Percentiles rank a stretch among this genome's conserved stretches.
These are phyloP conservation scores for Wickerhamomyces rabaulensis DNA, from an alignment of 805 yeast genomes.

Conservation along the genomic window DNA sequence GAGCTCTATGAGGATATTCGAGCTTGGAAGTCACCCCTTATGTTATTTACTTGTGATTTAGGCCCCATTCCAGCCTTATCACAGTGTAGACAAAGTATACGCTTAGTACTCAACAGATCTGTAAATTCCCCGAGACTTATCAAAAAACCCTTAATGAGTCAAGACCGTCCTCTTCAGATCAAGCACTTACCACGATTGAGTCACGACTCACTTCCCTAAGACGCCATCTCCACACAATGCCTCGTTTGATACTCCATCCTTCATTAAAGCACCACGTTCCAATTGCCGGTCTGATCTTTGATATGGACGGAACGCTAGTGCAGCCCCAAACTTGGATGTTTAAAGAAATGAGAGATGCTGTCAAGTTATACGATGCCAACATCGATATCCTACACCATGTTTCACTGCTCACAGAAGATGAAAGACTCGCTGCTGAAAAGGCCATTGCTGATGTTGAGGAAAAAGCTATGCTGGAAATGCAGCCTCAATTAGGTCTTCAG, in stretches of 20 bases:
- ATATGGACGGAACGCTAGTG: conserved; percentile 78
- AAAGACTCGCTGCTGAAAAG: conserved; percentile 38
- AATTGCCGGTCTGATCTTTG: conserved; percentile 57
- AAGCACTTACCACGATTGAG: neutral
- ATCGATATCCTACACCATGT: conserved; percentile 53
- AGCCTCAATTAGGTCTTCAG: conserved; percentile 20
- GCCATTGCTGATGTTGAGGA: conserved; percentile 46
- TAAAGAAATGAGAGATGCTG: conserved; percentile 53
- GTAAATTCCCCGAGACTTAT: neutral
- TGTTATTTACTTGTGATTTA: too few relatives aligned
- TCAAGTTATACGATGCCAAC: conserved; percentile 39
- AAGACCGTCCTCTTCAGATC: too few relatives aligned
- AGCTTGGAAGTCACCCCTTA: too few relatives aligned
- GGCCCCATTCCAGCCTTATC: too few relatives aligned
- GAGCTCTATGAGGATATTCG: too few relatives aligned
- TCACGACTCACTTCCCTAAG: neutral
- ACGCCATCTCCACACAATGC: neutral
- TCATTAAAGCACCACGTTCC: conserved; percentile 19
- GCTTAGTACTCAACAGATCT: neutral
- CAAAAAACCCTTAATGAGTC: neutral
- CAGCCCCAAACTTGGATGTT: conserved; percentile 59
- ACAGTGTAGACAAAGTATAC: too few relatives aligned
- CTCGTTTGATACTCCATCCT: neutral
- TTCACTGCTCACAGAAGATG: conserved; percentile 34
- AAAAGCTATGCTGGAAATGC: conserved; percentile 58